phyloP scores from a whole-genome alignment of 78 protist species.

The Guillardia theta region DNA sequence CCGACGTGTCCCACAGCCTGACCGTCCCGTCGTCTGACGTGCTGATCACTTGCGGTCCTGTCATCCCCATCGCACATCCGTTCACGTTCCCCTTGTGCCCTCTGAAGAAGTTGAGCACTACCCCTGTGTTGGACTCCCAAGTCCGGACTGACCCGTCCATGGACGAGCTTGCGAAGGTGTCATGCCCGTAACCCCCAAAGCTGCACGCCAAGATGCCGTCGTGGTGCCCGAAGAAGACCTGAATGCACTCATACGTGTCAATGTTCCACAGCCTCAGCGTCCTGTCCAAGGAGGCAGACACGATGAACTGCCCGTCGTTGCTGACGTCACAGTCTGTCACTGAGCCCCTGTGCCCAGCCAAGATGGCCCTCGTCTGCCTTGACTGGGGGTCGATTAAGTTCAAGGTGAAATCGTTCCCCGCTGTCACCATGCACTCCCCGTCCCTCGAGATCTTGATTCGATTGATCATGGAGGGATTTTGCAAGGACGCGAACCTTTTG shows the following conservation, averaged over 20 bases:
- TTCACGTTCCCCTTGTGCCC: not conserved
- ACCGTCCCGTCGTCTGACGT: not conserved
- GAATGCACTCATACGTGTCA: not conserved
- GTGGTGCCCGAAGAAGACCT: not conserved
- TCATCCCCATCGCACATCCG: not conserved
- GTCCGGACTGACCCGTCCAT: not conserved
- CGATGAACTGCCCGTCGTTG: not conserved
- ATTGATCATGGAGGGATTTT: not conserved
- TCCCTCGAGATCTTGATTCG: not conserved
- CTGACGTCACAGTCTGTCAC: not conserved
- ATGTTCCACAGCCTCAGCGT: not conserved
- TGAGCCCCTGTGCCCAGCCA: not conserved
- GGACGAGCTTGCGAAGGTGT: not conserved
- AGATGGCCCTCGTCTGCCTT: not conserved
- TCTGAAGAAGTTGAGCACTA: not conserved
- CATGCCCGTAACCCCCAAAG: not conserved
- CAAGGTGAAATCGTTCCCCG: not conserved
- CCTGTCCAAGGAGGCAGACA: not conserved
- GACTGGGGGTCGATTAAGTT: not conserved
- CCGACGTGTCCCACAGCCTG: conserved; percentile 1
- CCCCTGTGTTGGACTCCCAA: not conserved
- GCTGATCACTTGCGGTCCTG: not conserved
- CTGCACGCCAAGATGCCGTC: not conserved
- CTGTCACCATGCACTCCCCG: not conserved
- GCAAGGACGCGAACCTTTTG: not conserved